Conservation (phyloP, 176 grass and related monocot genomes). For the Areca catechu region DNA sequence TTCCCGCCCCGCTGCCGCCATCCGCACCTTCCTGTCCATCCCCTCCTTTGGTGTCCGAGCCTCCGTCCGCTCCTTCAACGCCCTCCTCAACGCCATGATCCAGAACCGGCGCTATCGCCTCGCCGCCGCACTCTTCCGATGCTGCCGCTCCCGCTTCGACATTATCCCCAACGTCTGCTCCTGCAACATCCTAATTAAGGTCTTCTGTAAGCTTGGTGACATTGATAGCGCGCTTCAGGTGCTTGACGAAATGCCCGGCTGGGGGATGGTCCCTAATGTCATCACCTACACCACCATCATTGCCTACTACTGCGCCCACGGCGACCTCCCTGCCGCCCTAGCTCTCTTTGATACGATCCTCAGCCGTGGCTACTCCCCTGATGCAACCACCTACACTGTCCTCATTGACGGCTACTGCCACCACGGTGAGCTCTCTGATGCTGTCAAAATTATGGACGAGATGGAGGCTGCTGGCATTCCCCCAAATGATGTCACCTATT, state of each 20-base stretch:
- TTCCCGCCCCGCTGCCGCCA: constrained; percentile 32
- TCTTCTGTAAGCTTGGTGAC: constrained; percentile 6
- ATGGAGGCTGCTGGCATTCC: constrained; percentile 41
- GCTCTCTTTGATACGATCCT: constrained; percentile 38
- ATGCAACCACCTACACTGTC: constrained; percentile 52
- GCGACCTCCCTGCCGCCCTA: constrained; percentile 38
- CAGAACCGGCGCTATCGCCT: constrained; percentile 39
- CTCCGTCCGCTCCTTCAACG: constrained; percentile 64
- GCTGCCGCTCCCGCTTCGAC: constrained; percentile 33
- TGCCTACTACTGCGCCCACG: constrained; percentile 29
- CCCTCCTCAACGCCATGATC: constrained; percentile 54
- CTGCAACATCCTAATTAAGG: constrained; percentile 75
- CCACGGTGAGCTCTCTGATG: constrained; percentile 29
- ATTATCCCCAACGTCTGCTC: constrained; percentile 59
- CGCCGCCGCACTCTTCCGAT: constrained; percentile 48
- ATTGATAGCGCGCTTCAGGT: constrained; percentile 41
- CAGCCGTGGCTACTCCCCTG: constrained; percentile 31
- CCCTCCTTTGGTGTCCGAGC: constrained; percentile 51
- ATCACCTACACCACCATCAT: constrained; percentile 62
- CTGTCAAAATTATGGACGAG: constrained; percentile 71
- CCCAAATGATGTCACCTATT: constrained; percentile 66
- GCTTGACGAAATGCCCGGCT: constrained; percentile 63
- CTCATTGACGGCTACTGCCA: constrained; percentile 53
- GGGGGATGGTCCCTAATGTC: constrained; percentile 44
- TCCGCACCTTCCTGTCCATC: constrained; percentile 66